These are phyloP conservation scores for Elsinoe batatas DNA, from an alignment of 2,329 filamentous ascomycete species.

Conservation along the genomic window DNA sequence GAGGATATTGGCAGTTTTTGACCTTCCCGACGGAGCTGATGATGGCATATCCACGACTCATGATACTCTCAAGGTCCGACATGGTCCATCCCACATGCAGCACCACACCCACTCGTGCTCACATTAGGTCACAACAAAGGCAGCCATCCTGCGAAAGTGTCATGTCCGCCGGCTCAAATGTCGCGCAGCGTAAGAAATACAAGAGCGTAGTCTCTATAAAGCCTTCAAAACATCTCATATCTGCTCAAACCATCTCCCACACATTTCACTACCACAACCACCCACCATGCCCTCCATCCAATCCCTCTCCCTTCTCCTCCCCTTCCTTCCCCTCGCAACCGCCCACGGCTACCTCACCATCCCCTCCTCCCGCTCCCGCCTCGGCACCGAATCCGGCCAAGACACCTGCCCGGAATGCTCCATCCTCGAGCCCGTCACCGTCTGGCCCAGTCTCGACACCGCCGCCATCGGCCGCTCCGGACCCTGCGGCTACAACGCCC, in stretches of 20 bases:
- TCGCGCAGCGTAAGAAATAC: not conserved
- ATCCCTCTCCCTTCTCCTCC: not conserved
- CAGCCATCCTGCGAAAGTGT: not conserved
- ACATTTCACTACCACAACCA: not conserved
- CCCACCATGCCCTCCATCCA: not conserved
- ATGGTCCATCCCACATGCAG: not conserved
- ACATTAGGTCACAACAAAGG: not conserved
- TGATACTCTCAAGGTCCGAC: not conserved
- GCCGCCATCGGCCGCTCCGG: conserved; percentile 10
- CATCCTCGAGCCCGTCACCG: conserved; percentile 6
- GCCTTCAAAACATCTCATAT: not conserved
- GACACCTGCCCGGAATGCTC: conserved; percentile 8
- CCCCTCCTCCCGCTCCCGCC: not conserved
- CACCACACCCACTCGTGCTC: not conserved
- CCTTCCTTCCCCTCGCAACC: not conserved
- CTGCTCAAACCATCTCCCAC: not conserved
- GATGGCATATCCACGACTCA: not conserved
- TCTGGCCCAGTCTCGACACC: conserved; percentile 2
- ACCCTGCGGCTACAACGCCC: conserved; percentile 10
- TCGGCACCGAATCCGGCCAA: conserved; percentile 8
- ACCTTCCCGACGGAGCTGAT: not conserved
- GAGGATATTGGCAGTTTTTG: not conserved
- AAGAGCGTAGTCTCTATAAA: not conserved
- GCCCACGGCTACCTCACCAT: conserved; percentile 10
- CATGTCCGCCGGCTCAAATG: not conserved